These are phyloP conservation scores for Lecanosticta acicola DNA, from an alignment of 2,329 filamentous ascomycete species.

Conservation along the genomic window DNA sequence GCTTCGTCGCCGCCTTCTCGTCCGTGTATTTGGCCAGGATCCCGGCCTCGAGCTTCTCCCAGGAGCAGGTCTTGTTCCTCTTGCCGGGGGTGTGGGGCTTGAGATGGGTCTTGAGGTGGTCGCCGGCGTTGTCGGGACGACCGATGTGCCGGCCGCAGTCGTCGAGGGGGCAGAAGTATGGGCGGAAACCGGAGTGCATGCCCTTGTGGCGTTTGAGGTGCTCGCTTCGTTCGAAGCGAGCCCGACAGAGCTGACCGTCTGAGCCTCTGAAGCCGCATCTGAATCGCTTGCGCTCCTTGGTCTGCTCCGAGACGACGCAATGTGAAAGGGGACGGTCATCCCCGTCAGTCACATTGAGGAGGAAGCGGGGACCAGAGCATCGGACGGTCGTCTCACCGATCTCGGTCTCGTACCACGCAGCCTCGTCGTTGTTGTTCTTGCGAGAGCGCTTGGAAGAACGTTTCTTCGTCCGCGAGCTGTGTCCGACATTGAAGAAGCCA, in stretches of 20 bases:
- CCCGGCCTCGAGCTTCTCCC: slow-evolving; percentile 12
- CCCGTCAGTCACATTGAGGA: neutral
- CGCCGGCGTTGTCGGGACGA: slow-evolving; percentile 29
- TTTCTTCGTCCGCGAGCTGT: neutral
- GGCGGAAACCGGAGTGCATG: slow-evolving; percentile 17
- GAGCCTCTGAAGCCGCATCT: slow-evolving; percentile 13
- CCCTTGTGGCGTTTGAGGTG: slow-evolving; percentile 30
- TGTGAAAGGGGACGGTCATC: neutral
- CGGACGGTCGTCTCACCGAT: slow-evolving; percentile 4
- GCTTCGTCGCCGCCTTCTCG: slow-evolving; percentile 53
- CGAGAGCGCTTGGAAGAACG: slow-evolving; percentile 11
- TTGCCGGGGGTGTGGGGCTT: slow-evolving; percentile 16
- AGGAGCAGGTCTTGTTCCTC: slow-evolving; percentile 21
- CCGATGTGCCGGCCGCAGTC: slow-evolving; percentile 19
- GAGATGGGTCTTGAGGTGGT: slow-evolving; percentile 32
- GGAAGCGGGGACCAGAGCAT: slow-evolving; percentile 11
- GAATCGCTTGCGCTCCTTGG: slow-evolving; percentile 15
- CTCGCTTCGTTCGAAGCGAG: slow-evolving; percentile 27
- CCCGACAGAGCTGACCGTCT: slow-evolving; percentile 15
- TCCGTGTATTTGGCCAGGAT: slow-evolving; percentile 92
- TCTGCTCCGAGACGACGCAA: neutral
- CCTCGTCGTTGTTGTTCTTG: slow-evolving; percentile 10
- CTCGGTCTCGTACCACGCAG: slow-evolving; percentile 9
- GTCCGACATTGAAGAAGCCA: neutral
- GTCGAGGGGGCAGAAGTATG: slow-evolving; percentile 23